These are phyloP conservation scores for Ceriops zippeliana DNA, from an alignment of 345 rosid genomes.

Conservation along the genomic window DNA sequence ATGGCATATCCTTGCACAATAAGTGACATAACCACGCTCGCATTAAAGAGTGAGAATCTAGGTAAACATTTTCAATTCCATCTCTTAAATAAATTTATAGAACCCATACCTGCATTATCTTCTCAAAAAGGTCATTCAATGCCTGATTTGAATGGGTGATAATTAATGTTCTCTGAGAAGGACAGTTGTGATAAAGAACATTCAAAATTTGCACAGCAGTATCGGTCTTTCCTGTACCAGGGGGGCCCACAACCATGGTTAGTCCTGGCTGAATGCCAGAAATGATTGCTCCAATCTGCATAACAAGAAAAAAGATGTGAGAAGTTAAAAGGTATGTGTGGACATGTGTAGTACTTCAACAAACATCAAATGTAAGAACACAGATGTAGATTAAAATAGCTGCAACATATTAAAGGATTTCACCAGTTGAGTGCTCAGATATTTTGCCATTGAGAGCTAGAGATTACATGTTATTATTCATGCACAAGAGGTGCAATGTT, in stretches of 20 bases:
- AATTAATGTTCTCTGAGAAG: constrained; percentile 93
- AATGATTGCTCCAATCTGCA: constrained; percentile 90
- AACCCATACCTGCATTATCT: constrained; percentile 76
- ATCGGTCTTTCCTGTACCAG: constrained; percentile 99
- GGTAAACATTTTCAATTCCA: neutral
- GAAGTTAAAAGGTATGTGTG: neutral
- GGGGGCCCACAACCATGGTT: constrained; percentile 99
- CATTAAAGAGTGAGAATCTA: neutral
- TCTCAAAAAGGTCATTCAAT: constrained; percentile 96
- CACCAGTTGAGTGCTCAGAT: no score
- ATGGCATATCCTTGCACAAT: neutral
- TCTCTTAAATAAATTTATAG: neutral
- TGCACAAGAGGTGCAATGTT: neutral
- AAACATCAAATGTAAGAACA: no score
- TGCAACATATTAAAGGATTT: no score
- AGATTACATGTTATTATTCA: neutral
- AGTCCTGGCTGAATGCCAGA: constrained; percentile 98
- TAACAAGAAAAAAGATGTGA: constrained; percentile 7
- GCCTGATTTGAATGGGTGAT: constrained; percentile 99
- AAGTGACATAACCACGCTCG: neutral
- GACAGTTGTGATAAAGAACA: constrained; percentile 94
- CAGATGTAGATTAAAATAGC: no score
- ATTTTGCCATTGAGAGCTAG: no score
- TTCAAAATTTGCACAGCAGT: constrained; percentile 97
- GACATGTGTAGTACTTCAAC: no score